Percentiles rank a stretch among this genome's conserved stretches.
Evolutionary conservation across 306 rosid species (phyloP).

Genomic region (Quercus mongolica): DNA sequence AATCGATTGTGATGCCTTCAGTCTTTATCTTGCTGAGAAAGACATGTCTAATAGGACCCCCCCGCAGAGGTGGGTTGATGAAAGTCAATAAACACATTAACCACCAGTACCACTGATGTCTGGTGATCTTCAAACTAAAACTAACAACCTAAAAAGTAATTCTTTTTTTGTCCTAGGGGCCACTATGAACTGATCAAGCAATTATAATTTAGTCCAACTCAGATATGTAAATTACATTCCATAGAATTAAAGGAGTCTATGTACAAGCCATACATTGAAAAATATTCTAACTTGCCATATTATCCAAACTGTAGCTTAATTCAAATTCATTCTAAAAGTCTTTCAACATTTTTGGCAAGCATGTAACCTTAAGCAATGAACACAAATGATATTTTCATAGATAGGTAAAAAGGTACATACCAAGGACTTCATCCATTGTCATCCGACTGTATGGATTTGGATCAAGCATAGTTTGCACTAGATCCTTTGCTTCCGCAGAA

Average conservation of each 20-base stretch:
- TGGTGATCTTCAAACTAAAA: not conserved
- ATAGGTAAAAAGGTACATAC: slow-evolving; percentile 37
- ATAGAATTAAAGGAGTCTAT: not conserved
- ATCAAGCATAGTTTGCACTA: slow-evolving; percentile 80
- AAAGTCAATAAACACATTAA: too few species aligned
- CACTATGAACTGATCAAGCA: not conserved
- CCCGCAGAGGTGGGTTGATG: too few species aligned
- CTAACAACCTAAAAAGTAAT: not conserved
- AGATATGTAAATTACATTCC: not conserved
- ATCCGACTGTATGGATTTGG: slow-evolving; percentile 71
- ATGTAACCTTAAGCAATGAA: not conserved
- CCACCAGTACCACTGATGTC: not conserved
- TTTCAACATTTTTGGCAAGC: not conserved
- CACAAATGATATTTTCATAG: not conserved
- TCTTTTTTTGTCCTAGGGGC: not conserved
- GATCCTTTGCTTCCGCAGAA: slow-evolving; percentile 74
- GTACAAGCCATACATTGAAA: not conserved
- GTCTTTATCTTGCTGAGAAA: too few species aligned
- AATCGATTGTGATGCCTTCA: too few species aligned
- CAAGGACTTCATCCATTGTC: slow-evolving; percentile 79
- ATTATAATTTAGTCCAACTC: not conserved
- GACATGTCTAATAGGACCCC: too few species aligned
- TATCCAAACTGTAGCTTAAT: not conserved
- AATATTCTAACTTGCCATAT: not conserved
- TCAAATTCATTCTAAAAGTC: not conserved